Percentiles rank a stretch among this genome's conserved stretches.
Conservation (phyloP, 257 asterid species). For the Verbena officinalis region DNA sequence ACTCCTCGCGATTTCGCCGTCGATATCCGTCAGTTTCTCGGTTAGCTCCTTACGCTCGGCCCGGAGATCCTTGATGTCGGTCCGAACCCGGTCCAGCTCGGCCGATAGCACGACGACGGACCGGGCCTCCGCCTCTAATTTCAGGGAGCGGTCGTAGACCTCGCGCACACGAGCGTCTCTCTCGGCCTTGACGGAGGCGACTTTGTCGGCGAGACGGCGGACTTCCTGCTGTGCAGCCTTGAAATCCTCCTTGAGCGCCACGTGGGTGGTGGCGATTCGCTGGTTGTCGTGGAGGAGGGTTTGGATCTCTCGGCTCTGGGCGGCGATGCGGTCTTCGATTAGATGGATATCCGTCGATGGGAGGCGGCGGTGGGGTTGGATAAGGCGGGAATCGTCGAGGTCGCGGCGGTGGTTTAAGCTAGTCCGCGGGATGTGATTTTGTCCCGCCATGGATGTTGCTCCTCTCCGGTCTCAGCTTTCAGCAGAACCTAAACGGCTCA, state of each 20-base stretch:
- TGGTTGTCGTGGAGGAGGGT: slow-evolving; percentile 73
- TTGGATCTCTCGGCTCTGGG: slow-evolving; percentile 66
- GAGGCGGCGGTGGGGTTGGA: slow-evolving; percentile 28
- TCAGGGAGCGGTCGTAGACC: slow-evolving; percentile 56
- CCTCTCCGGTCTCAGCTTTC: no score
- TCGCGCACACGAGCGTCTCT: slow-evolving; percentile 72
- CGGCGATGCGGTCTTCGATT: slow-evolving; percentile 53
- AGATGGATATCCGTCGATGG: slow-evolving; percentile 35
- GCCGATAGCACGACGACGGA: slow-evolving; percentile 35
- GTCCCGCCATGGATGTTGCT: slow-evolving; percentile 36
- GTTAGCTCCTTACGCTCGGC: slow-evolving; percentile 51
- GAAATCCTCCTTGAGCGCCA: slow-evolving; percentile 65
- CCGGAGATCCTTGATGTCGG: slow-evolving; percentile 49
- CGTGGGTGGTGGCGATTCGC: slow-evolving; percentile 70
- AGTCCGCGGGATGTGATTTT: slow-evolving; percentile 25
- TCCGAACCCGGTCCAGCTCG: slow-evolving; percentile 55
- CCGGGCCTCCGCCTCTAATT: slow-evolving; percentile 69
- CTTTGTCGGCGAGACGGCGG: slow-evolving; percentile 59
- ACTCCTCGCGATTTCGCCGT: slow-evolving; percentile 44
- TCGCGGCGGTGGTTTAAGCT: slow-evolving; percentile 29
- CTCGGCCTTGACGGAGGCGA: slow-evolving; percentile 64
- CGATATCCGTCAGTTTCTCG: slow-evolving; percentile 47
- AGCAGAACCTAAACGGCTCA: no score
- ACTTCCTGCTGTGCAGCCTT: slow-evolving; percentile 63
- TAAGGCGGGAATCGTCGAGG: slow-evolving; percentile 26